A percentile compares a stretch with the other conserved stretches of the same genome.
phyloP scores from a whole-genome alignment of 306 rosid genomes.

The Castanospermum australe region DNA sequence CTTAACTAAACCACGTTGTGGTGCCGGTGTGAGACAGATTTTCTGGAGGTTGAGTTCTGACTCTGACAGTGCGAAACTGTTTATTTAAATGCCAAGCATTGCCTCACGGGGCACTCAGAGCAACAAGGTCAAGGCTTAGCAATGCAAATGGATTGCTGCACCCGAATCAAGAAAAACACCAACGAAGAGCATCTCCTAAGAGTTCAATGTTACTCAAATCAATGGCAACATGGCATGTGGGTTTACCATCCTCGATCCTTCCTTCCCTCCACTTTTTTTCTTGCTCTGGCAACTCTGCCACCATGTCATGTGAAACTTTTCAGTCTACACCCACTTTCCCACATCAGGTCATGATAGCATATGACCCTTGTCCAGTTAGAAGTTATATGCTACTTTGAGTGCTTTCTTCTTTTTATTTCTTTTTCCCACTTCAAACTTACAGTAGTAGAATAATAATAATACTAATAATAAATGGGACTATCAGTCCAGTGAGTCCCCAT shows the following conservation, averaged over 20 bases:
- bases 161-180: conserved; percentile 28
- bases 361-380: not conserved
- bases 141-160: conserved; percentile 17
- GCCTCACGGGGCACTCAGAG: not conserved
- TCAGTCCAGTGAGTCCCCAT: conserved; percentile 29
- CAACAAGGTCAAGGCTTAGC: conserved; percentile 11
- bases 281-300: conserved; percentile 5
- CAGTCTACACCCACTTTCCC: conserved; percentile 59
- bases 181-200: not conserved
- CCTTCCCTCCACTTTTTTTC: conserved; percentile 21
- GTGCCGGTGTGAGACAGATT: conserved; percentile 22
- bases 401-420: not conserved
- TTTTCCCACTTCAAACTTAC: not conserved
- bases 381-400: not conserved
- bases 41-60: conserved; percentile 6
- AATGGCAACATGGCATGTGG: conserved; percentile 40
- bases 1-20: not conserved
- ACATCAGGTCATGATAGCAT: conserved; percentile 21
- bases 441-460: not conserved
- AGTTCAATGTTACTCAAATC: conserved; percentile 10
- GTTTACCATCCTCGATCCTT: conserved; percentile 14
- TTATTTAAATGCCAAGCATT: conserved; percentile 9
- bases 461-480: not conserved
- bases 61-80: not conserved
- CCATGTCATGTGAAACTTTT: conserved; percentile 83